phyloP scores from a whole-genome alignment of 2,329 filamentous ascomycete genomes.

The Hymenotorrendiella dingleyae region DNA sequence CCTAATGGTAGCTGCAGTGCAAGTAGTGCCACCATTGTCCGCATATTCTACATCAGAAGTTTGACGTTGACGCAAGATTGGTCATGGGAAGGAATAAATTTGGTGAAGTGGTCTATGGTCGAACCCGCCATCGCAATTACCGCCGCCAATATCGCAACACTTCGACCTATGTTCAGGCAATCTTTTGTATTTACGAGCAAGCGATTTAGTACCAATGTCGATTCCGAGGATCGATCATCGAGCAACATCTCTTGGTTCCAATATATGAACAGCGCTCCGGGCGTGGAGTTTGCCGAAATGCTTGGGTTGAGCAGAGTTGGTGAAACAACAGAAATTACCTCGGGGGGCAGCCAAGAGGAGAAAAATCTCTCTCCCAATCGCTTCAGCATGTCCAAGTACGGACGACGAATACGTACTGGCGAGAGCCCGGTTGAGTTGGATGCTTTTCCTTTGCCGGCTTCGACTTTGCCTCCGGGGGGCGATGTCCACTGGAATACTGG shows the following conservation, averaged over 20 bases:
- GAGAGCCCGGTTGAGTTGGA: conserved; percentile 20
- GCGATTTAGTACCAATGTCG: conserved; percentile 12
- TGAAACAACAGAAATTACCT: conserved; percentile 22
- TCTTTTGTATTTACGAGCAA: conserved; percentile 21
- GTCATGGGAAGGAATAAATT: conserved; percentile 36
- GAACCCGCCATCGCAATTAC: conserved; percentile 37
- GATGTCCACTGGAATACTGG: conserved; percentile 1
- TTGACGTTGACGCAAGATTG: conserved; percentile 34
- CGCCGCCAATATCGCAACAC: conserved; percentile 35
- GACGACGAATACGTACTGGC: conserved; percentile 7
- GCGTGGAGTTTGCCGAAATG: conserved; percentile 22
- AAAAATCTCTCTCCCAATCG: conserved; percentile 3
- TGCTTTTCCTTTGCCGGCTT: neutral
- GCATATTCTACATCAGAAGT: conserved; percentile 37
- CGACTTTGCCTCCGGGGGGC: neutral
- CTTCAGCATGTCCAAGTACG: neutral
- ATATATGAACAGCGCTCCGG: neutral
- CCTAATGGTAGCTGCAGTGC: no score
- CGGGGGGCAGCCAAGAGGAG: conserved; percentile 9
- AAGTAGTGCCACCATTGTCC: conserved; percentile 37
- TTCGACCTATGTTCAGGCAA: conserved; percentile 32
- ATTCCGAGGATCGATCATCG: conserved; percentile 11
- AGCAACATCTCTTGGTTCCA: conserved; percentile 5
- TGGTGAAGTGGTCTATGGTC: conserved; percentile 40
- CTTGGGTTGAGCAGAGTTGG: conserved; percentile 20